phyloP scores from a whole-genome alignment of 208 protist species.

The Entamoeba histolytica region DNA sequence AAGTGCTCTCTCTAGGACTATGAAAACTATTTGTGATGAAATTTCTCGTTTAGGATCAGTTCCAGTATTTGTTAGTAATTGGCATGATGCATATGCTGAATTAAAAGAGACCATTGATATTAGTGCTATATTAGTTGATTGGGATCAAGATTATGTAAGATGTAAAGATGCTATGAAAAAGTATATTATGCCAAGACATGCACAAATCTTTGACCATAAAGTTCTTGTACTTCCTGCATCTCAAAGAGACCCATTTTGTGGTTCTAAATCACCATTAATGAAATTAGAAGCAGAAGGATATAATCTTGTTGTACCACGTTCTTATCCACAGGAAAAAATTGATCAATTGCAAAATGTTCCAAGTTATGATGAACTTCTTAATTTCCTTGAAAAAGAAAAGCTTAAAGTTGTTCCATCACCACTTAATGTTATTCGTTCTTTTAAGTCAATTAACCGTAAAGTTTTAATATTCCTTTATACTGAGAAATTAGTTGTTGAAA shows the following conservation, averaged over 20 bases:
- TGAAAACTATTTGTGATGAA: neutral
- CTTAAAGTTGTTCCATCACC: neutral
- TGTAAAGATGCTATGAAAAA: neutral
- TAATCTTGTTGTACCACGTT: neutral
- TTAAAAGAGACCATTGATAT: neutral
- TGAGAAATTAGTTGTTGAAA: neutral
- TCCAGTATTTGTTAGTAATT: neutral
- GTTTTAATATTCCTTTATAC: neutral
- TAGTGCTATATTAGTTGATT: neutral
- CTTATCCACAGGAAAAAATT: neutral
- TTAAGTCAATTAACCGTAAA: neutral
- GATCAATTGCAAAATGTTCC: neutral
- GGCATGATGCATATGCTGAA: neutral
- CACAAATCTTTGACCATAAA: neutral
- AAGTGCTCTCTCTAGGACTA: neutral
- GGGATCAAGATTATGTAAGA: neutral
- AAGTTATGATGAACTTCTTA: neutral
- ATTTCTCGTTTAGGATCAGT: neutral
- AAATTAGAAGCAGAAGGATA: neutral
- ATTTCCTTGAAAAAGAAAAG: neutral
- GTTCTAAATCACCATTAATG: neutral
- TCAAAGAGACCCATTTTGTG: neutral
- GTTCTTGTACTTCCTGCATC: neutral
- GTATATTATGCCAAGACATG: neutral
- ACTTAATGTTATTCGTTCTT: neutral